These are phyloP conservation scores for Pseudocercospora eumusae DNA, from an alignment of 2,329 filamentous ascomycete genomes.

Conservation along the genomic window DNA sequence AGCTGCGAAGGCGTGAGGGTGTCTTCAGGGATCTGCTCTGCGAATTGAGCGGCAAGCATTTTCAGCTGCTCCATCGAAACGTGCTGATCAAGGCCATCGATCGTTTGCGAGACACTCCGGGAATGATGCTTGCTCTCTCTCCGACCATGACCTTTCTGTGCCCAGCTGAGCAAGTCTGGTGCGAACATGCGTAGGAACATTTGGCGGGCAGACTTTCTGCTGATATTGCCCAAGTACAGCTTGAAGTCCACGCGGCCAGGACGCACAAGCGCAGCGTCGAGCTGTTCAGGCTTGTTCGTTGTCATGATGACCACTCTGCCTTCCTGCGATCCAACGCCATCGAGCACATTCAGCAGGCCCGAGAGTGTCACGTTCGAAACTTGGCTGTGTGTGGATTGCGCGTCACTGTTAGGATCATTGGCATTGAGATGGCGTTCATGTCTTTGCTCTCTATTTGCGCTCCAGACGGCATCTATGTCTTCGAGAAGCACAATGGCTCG, in stretches of 20 bases:
- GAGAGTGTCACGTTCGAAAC: slow-evolving; percentile 63
- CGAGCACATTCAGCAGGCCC: slow-evolving; percentile 76
- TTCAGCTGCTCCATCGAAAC: slow-evolving; percentile 29
- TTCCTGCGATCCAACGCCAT: slow-evolving; percentile 75
- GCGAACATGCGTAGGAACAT: slow-evolving; percentile 35
- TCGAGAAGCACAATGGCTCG: slow-evolving; percentile 48
- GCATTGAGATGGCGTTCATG: slow-evolving; percentile 33
- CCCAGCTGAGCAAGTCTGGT: slow-evolving; percentile 29
- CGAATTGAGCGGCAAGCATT: slow-evolving; percentile 27
- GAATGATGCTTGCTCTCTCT: background rate
- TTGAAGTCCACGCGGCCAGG: slow-evolving; percentile 65
- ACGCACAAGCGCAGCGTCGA: slow-evolving; percentile 71
- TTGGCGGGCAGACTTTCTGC: slow-evolving; percentile 23
- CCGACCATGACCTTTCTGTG: slow-evolving; percentile 6
- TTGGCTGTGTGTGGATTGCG: slow-evolving; percentile 15
- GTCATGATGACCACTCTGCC: slow-evolving; percentile 78
- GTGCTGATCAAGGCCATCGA: slow-evolving; percentile 25
- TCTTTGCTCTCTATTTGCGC: slow-evolving; percentile 18
- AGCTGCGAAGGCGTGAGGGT: slow-evolving; percentile 32
- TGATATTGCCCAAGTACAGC: slow-evolving; percentile 31
- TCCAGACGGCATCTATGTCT: slow-evolving; percentile 46
- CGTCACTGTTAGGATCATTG: slow-evolving; percentile 15
- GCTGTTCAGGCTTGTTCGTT: slow-evolving; percentile 69
- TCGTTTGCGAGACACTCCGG: background rate
- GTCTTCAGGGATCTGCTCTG: slow-evolving; percentile 27